Percentiles rank a stretch among this genome's conserved stretches.
phyloP scores from a whole-genome alignment of 1,139 yeast genomes.

The Geotrichum carabidarum region DNA sequence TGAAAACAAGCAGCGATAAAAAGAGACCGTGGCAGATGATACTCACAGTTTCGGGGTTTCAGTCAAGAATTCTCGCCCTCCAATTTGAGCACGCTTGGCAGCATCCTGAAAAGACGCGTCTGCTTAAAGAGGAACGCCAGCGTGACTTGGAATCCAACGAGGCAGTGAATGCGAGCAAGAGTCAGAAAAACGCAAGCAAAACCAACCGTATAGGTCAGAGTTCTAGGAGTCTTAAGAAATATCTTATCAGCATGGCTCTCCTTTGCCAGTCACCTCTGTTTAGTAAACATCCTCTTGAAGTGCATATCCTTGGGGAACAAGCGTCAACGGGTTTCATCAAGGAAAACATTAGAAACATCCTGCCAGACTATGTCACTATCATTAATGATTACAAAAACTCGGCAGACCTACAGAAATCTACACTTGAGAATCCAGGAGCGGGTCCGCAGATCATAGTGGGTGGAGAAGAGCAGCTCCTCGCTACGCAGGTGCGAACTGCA shows the following conservation, averaged over 20 bases:
- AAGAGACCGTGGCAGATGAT: slow-evolving; percentile 72
- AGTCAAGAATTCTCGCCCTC: slow-evolving; percentile 62
- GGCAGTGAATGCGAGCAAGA: not conserved
- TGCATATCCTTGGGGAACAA: slow-evolving; percentile 7
- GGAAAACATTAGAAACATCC: not conserved
- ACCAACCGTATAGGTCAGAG: not conserved
- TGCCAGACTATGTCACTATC: not conserved
- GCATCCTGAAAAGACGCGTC: slow-evolving; percentile 62
- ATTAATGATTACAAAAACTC: slow-evolving; percentile 5
- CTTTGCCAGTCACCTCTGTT: slow-evolving; percentile 3
- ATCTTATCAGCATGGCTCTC: not conserved
- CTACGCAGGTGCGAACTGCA: not conserved
- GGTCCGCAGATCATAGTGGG: slow-evolving; percentile 1
- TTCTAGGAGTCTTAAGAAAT: not conserved
- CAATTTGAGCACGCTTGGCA: slow-evolving; percentile 77
- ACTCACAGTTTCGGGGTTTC: slow-evolving; percentile 62
- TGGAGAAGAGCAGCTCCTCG: slow-evolving; percentile 4
- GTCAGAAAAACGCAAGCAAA: not conserved
- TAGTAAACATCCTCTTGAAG: slow-evolving; percentile 7
- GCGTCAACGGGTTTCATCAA: not conserved
- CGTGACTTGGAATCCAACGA: not conserved
- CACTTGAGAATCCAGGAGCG: not conserved
- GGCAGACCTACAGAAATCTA: not conserved
- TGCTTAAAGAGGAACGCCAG: not conserved
- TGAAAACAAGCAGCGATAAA: slow-evolving; percentile 50